A percentile compares a stretch with the other conserved stretches of the same genome.
phyloP scores from a whole-genome alignment of 768 basidiomycete species.

The Krasilnikovozyma curviuscula region DNA sequence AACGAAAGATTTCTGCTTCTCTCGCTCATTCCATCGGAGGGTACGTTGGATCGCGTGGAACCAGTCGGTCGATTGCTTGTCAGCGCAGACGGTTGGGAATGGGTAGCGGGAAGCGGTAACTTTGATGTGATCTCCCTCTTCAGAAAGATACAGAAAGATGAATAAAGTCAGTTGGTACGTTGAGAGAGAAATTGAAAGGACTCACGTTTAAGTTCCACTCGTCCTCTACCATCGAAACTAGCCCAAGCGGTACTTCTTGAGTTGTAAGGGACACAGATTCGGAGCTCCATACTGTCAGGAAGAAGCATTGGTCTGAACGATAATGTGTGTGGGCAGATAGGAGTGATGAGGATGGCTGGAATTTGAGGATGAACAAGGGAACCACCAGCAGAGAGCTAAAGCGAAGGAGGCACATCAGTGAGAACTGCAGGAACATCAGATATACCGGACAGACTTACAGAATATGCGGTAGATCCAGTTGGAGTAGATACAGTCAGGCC shows the following conservation, averaged over 20 bases:
- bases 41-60: slow-evolving; percentile 93
- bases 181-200: slow-evolving; percentile 12
- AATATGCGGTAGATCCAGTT: slow-evolving; percentile 96
- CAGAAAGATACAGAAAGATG: not conserved
- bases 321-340: slow-evolving; percentile 93
- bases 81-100: slow-evolving; percentile 94
- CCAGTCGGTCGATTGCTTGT: slow-evolving; percentile 97
- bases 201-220: slow-evolving; percentile 87
- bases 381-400: slow-evolving; percentile 77
- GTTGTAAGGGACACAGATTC: slow-evolving; percentile 98
- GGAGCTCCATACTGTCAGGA: slow-evolving; percentile 93
- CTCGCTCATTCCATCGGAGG: slow-evolving; percentile 73
- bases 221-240: slow-evolving; percentile 89
- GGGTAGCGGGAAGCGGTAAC: slow-evolving; percentile 92
- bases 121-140: slow-evolving; percentile 99
- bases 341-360: slow-evolving; percentile 85
- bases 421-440: slow-evolving; percentile 6
- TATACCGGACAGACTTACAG: slow-evolving; percentile 35
- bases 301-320: slow-evolving; percentile 97
- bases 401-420: not conserved
- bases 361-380: slow-evolving; percentile 96
- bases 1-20: slow-evolving; percentile 95
- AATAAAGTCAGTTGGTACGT: not conserved
- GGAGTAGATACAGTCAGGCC: slow-evolving; percentile 87
- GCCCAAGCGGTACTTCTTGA: slow-evolving; percentile 97